Evolutionary conservation across 1,139 yeast genomes (phyloP).

Genomic region (Sugiyamaella novakii): DNA sequence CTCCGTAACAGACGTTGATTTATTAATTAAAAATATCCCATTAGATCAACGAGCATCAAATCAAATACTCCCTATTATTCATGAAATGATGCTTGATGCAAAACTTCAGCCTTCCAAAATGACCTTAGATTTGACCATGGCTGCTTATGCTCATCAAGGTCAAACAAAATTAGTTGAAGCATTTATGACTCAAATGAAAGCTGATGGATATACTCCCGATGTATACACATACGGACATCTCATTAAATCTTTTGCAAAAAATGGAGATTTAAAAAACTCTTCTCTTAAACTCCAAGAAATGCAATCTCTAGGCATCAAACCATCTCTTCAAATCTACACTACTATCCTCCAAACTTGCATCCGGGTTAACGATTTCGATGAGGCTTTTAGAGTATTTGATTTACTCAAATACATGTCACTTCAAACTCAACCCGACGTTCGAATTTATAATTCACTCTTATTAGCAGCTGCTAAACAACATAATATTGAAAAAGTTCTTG

Average conservation of each 20-base stretch:
- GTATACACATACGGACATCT: conserved; percentile 49
- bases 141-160: conserved; percentile 43
- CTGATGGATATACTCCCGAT: conserved; percentile 44
- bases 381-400: conserved; percentile 74
- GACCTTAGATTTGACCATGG: conserved; percentile 38
- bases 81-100: conserved; percentile 36
- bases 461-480: conserved; percentile 62
- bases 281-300: conserved; percentile 49
- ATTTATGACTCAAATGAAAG: conserved; percentile 40
- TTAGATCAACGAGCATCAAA: conserved; percentile 31
- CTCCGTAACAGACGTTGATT: conserved; percentile 33
- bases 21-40: conserved; percentile 36
- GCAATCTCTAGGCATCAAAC: conserved; percentile 53
- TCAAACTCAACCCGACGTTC: conserved; percentile 63
- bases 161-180: conserved; percentile 39
- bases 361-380: conserved; percentile 52
- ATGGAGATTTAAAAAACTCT: conserved; percentile 35
- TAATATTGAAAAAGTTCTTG: conserved; percentile 72
- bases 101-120: conserved; percentile 30
- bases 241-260: conserved; percentile 47
- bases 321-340: conserved; percentile 61
- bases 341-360: conserved; percentile 69
- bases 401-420: conserved; percentile 79
- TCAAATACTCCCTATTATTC: conserved; percentile 29
- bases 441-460: conserved; percentile 71